A percentile compares a stretch with the other conserved stretches of the same genome.
These are phyloP conservation scores for Diphasiastrum complanatum DNA, from an alignment of 83 land plant genomes.

Conservation along the genomic window DNA sequence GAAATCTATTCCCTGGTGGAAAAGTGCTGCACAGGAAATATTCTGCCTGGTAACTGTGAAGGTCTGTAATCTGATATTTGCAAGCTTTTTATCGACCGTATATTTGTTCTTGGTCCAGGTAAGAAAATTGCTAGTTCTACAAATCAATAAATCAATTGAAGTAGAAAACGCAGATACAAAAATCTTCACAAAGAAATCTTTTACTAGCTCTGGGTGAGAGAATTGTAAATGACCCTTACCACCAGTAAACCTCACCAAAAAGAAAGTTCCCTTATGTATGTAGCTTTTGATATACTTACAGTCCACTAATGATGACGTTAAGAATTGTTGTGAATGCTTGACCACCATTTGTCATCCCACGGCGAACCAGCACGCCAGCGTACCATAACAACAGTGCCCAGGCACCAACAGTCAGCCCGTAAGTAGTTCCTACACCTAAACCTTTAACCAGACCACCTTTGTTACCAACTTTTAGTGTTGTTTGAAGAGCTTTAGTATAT, in stretches of 20 bases:
- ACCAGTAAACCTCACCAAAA: constrained; percentile 1
- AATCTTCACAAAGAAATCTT: no score
- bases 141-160: no score
- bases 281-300: no score
- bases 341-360: constrained; percentile 48
- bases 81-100: no score
- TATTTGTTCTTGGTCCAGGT: no score
- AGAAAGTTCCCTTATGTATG: no score
- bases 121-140: no score
- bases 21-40: no score
- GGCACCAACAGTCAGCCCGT: constrained; percentile 38
- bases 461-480: constrained; percentile 42
- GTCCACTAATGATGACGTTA: constrained; percentile 59
- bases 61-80: no score
- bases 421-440: constrained; percentile 52
- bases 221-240: not conserved
- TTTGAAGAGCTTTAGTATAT: constrained; percentile 35
- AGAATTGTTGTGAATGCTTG: constrained; percentile 67
- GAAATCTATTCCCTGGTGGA: no score
- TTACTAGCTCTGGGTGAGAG: not conserved
- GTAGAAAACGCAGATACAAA: no score
- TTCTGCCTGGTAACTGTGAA: no score
- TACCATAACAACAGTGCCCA: constrained; percentile 84
- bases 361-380: constrained; percentile 46
- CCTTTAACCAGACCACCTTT: constrained; percentile 60